Conservation (phyloP, 345 rosid genomes). For the Gynandropsis gynandra region DNA sequence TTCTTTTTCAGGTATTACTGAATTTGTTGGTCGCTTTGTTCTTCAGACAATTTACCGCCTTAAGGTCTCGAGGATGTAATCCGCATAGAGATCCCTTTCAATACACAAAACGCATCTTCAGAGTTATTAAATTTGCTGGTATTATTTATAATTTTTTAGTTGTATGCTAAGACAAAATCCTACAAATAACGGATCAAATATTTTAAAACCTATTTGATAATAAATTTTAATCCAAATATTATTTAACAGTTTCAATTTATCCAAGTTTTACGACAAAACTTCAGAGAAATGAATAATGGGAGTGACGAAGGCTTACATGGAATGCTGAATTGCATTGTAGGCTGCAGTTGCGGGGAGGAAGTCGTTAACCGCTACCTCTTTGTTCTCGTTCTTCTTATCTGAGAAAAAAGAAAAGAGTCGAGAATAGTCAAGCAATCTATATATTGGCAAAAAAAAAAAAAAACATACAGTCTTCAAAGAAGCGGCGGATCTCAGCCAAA, state of each 20-base stretch:
- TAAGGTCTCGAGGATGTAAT: slow-evolving; percentile 63
- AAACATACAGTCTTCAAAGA: slow-evolving; percentile 93
- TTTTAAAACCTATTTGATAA: too few species aligned
- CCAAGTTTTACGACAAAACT: too few species aligned
- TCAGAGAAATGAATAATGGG: not conserved
- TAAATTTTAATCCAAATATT: too few species aligned
- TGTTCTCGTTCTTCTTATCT: slow-evolving; percentile 99
- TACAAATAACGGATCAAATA: too few species aligned
- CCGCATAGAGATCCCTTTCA: slow-evolving; percentile 85
- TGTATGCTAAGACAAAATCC: too few species aligned
- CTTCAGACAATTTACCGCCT: slow-evolving; percentile 39
- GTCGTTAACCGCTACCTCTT: slow-evolving; percentile 95
- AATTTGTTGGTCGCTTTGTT: slow-evolving; percentile 13
- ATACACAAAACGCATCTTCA: slow-evolving; percentile 1
- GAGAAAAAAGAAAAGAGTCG: slow-evolving; percentile 18
- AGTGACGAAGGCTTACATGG: slow-evolving; percentile 51
- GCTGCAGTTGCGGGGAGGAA: slow-evolving; percentile 77
- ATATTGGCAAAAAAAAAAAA: slow-evolving; percentile 7
- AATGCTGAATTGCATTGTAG: slow-evolving; percentile 73
- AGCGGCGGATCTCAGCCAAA: slow-evolving; percentile 92
- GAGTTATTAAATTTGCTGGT: not conserved
- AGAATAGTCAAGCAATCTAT: too few species aligned
- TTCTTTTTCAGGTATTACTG: slow-evolving; percentile 4
- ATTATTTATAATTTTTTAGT: too few species aligned
- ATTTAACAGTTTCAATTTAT: too few species aligned